Evolutionary conservation across 2,329 filamentous ascomycete species (phyloP).

Genomic region (Zymoseptoria passerinii): DNA sequence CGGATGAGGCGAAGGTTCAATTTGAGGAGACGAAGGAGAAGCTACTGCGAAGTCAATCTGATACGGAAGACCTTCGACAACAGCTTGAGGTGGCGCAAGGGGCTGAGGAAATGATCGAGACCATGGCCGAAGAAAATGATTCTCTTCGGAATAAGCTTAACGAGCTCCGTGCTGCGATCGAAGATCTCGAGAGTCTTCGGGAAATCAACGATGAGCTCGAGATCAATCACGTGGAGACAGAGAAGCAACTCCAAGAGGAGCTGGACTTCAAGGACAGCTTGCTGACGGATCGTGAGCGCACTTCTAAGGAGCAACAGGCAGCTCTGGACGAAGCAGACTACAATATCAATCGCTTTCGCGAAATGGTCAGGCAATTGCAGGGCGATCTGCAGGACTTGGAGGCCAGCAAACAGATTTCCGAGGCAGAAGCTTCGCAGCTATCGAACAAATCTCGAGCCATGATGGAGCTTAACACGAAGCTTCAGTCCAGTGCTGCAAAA

Average conservation of each 20-base stretch:
- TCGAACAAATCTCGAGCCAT: constrained; percentile 83
- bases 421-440: constrained; percentile 85
- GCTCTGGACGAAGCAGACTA: constrained; percentile 81
- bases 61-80: constrained; percentile 76
- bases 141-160: constrained; percentile 73
- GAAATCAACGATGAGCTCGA: constrained; percentile 94
- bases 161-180: constrained; percentile 70
- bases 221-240: constrained; percentile 82
- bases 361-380: constrained; percentile 78
- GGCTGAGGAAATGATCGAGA: constrained; percentile 89
- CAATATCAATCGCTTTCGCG: constrained; percentile 77
- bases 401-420: constrained; percentile 83
- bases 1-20: constrained; percentile 46
- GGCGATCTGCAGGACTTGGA: constrained; percentile 84
- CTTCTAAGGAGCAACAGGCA: constrained; percentile 67
- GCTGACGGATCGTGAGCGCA: constrained; percentile 71
- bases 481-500: constrained; percentile 83
- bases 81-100: constrained; percentile 84
- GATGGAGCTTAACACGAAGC: constrained; percentile 92
- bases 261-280: constrained; percentile 80
- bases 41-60: constrained; percentile 61
- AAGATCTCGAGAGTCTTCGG: constrained; percentile 80
- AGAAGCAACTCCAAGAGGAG: constrained; percentile 90
- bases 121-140: constrained; percentile 81
- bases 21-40: constrained; percentile 64